Percentiles rank a stretch among this genome's conserved stretches.
phyloP scores from a whole-genome alignment of 441 rosid species.

The Erodium chrysanthum region DNA sequence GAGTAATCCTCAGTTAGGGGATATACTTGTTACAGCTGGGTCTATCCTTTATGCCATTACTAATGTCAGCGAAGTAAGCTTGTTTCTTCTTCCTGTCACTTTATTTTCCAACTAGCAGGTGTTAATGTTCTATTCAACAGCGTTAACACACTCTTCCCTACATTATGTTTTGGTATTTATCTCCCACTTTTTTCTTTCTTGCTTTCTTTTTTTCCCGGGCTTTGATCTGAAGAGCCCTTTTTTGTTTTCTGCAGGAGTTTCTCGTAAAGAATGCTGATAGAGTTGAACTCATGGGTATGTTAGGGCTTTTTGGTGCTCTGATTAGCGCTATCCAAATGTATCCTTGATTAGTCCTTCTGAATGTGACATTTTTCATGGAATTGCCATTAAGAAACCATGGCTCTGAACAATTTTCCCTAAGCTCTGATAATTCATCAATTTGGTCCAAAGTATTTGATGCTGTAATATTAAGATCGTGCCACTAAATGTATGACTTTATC shows the following conservation, averaged over 20 bases:
- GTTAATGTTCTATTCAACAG: no score
- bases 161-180: no score
- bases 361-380: neutral
- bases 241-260: slow-evolving; percentile 42
- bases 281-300: slow-evolving; percentile 67
- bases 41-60: slow-evolving; percentile 75
- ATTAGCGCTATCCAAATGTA: slow-evolving; percentile 85
- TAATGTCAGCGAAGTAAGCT: slow-evolving; percentile 74
- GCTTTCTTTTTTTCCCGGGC: neutral
- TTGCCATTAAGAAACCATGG: neutral
- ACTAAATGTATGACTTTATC: neutral
- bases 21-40: slow-evolving; percentile 67
- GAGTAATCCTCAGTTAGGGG: slow-evolving; percentile 66
- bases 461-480: neutral
- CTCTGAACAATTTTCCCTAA: no score
- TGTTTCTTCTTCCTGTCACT: neutral
- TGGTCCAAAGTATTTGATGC: neutral
- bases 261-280: slow-evolving; percentile 73
- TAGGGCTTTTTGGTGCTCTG: slow-evolving; percentile 75
- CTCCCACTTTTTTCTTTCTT: neutral
- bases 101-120: no score
- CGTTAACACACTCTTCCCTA: neutral
- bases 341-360: slow-evolving; percentile 31
- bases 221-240: neutral
- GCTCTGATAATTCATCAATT: neutral